Percentiles rank a stretch among this genome's conserved stretches.
These are phyloP conservation scores for Cryphonectria radicalis DNA, from an alignment of 2,329 filamentous ascomycete genomes.

Conservation along the genomic window DNA sequence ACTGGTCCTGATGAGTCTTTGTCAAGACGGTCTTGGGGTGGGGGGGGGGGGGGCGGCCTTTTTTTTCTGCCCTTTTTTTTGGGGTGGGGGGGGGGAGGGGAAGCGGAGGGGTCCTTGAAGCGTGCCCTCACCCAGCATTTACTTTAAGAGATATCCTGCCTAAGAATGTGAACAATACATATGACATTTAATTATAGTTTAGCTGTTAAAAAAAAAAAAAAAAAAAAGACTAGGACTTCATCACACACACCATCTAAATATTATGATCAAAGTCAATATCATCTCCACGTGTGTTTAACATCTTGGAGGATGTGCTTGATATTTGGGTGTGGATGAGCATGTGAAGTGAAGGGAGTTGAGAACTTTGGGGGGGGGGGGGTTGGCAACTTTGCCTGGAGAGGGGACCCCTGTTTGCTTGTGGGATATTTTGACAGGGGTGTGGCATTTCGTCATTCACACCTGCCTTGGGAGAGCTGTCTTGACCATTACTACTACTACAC, in stretches of 20 bases:
- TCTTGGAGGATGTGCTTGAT: not conserved
- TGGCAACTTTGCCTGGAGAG: not conserved
- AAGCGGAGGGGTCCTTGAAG: not conserved
- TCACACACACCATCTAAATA: not conserved
- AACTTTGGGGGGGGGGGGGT: no score
- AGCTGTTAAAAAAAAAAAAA: not conserved
- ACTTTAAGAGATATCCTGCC: slow-evolving; percentile 25
- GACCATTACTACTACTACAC: not conserved
- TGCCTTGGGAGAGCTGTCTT: slow-evolving; percentile 7
- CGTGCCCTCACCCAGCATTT: not conserved
- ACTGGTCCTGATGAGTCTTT: not conserved
- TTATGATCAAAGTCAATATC: not conserved
- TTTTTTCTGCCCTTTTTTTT: not conserved
- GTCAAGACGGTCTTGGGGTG: not conserved
- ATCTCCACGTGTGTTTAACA: not conserved
- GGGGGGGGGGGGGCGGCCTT: no score
- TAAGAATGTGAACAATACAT: not conserved
- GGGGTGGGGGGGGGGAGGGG: not conserved
- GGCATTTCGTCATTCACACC: slow-evolving; percentile 16
- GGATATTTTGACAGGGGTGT: not conserved
- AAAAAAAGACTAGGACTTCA: not conserved
- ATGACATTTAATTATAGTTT: not conserved
- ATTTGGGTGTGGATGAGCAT: not conserved
- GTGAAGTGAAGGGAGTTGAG: not conserved
- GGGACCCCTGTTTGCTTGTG: not conserved